phyloP scores from a whole-genome alignment of 2,329 filamentous ascomycete species.

The Pestalotiopsis fici region DNA sequence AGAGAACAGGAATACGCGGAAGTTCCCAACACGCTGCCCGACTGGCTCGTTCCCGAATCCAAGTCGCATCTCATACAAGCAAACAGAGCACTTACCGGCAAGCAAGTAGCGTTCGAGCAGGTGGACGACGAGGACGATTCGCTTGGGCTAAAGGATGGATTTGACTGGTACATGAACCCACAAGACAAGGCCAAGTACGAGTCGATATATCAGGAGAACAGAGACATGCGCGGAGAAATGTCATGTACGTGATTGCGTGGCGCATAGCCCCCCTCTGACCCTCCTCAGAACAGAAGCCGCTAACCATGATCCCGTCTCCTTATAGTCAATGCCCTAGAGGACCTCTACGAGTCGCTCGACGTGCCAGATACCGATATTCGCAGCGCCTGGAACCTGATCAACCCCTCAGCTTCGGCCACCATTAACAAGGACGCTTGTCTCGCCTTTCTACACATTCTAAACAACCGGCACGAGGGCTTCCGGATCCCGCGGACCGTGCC shows the following conservation, averaged over 20 bases:
- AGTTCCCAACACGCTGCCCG: conserved; percentile 82
- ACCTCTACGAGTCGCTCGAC: conserved; percentile 81
- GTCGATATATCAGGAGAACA: conserved; percentile 92
- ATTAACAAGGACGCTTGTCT: conserved; percentile 96
- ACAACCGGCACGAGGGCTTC: conserved; percentile 92
- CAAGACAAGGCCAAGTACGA: conserved; percentile 91
- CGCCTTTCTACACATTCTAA: conserved; percentile 95
- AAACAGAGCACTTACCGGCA: conserved; percentile 74
- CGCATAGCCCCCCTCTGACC: neutral
- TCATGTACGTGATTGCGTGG: conserved; percentile 57
- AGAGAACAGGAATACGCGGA: conserved; percentile 75
- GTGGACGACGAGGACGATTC: conserved; percentile 83
- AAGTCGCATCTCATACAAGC: conserved; percentile 91
- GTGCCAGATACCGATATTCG: conserved; percentile 78
- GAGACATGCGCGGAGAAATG: conserved; percentile 83
- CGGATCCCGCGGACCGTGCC: conserved; percentile 91
- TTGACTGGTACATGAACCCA: conserved; percentile 99
- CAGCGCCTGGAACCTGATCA: conserved; percentile 96
- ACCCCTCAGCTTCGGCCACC: conserved; percentile 77
- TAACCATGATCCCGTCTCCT: neutral
- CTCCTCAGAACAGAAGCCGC: neutral
- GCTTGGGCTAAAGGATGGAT: conserved; percentile 87
- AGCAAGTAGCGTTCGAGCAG: conserved; percentile 80
- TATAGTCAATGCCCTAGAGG: conserved; percentile 74
- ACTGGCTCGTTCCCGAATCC: conserved; percentile 96